Base-by-base conservation (phyloP, 129 eudicot species). In the Rutidosis leptorrhynchoides region DNA sequence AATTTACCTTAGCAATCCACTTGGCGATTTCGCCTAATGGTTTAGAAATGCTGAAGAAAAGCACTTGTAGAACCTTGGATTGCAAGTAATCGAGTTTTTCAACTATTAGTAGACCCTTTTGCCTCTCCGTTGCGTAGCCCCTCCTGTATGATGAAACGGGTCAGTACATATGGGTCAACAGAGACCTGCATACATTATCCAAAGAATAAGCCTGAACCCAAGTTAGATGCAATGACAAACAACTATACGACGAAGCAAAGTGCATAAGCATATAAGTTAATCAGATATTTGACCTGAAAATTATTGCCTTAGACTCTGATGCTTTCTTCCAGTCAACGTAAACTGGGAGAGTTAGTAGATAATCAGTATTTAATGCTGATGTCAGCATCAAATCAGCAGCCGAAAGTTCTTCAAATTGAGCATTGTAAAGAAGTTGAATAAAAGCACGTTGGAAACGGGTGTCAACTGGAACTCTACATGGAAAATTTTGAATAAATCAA, bases 81-180 rank as follows among this genome's bases (percentile, higher is more conserved):
- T 93, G 99, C 84, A 93, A 60, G 82, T 93, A 93, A 75, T 93
- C 99, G 60, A 93, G 78, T 72, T 93, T 93, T 70, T 89, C 99
- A 61, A 52, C 99, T 58, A 86, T 65, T 57, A 93, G 67, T 55
- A 84, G 62, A 76, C 99, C 99, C 66, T 89, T 80, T 68, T 93
- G 94, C 86, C 78, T 82, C 85, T 93, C 99, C 12, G 95, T 86
- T 49, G 90, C 79, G 70, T 89, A 93, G 43, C 99, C 99, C 63
- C 99, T 89, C 93, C 99, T 93, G 88, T 65, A 80, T 40, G 67
- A 78, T 62, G 70, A 84, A 64, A 68, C 46, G 62, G 53, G 66
- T 64, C 76, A 78, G 76, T 73, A 70, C 26, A 46, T 42, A 77
- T 56, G 65, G 59, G 64, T 79, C 64, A 82, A 72, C 67, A 51